A percentile compares a stretch with the other conserved stretches of the same genome.
Evolutionary conservation across 1,284 basidiomycete species (phyloP).

Genomic region (Microbotryum violaceum): DNA sequence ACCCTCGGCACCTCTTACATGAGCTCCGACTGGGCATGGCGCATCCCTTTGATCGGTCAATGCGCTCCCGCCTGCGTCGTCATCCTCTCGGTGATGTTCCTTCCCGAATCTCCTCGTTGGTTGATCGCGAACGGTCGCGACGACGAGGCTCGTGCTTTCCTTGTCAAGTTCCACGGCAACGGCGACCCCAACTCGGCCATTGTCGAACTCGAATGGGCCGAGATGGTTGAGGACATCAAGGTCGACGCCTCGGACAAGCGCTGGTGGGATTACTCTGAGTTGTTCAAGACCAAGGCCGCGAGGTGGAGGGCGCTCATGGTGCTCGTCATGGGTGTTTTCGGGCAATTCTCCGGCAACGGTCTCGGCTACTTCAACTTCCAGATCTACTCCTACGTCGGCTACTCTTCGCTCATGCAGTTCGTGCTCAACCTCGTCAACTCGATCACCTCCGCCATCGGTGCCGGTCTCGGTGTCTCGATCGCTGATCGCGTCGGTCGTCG

Average conservation of each 20-base stretch:
- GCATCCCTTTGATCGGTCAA: slow-evolving; percentile 38
- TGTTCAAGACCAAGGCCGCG: slow-evolving; percentile 48
- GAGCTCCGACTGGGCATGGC: slow-evolving; percentile 39
- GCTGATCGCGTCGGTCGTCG: slow-evolving; percentile 44
- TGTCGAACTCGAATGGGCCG: slow-evolving; percentile 52
- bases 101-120: slow-evolving; percentile 31
- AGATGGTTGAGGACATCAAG: slow-evolving; percentile 52
- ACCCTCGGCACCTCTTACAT: slow-evolving; percentile 39
- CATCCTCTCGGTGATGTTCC: slow-evolving; percentile 29
- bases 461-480: slow-evolving; percentile 47
- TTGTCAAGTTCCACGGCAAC: slow-evolving; percentile 35
- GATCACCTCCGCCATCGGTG: slow-evolving; percentile 50
- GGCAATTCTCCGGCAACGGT: slow-evolving; percentile 49
- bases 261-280: slow-evolving; percentile 52
- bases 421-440: slow-evolving; percentile 54
- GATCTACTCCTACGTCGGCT: slow-evolving; percentile 27
- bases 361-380: slow-evolving; percentile 47
- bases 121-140: slow-evolving; percentile 30
- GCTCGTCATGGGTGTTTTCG: slow-evolving; percentile 46
- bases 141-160: slow-evolving; percentile 32
- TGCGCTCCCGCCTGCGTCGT: slow-evolving; percentile 30
- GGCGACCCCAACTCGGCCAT: slow-evolving; percentile 35
- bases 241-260: slow-evolving; percentile 55
- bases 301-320: slow-evolving; percentile 43
- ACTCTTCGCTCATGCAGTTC: slow-evolving; percentile 44